Percentiles rank a stretch among this genome's conserved stretches.
phyloP scores from a whole-genome alignment of 306 rosid species.

The Medicago arabica region DNA sequence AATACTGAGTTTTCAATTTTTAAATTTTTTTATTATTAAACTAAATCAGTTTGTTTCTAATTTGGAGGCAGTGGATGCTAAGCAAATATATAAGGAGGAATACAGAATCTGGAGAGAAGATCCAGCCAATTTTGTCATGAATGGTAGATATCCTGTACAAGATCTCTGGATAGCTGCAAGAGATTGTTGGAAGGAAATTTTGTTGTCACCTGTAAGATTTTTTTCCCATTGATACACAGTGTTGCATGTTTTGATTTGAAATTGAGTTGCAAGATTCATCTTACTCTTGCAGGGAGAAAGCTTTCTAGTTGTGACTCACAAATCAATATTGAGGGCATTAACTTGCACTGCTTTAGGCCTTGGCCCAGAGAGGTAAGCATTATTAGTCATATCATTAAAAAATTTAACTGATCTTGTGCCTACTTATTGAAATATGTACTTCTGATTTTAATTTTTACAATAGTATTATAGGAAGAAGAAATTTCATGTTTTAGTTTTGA shows the following conservation, averaged over 20 bases:
- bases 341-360: slow-evolving; percentile 80
- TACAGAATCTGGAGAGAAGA: slow-evolving; percentile 77
- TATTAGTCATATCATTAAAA: slow-evolving; percentile 8
- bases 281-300: slow-evolving; percentile 64
- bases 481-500: too few species aligned
- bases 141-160: slow-evolving; percentile 66
- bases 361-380: slow-evolving; percentile 66
- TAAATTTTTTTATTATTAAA: slow-evolving; percentile 32
- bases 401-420: background rate
- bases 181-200: slow-evolving; percentile 79
- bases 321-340: slow-evolving; percentile 79
- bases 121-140: slow-evolving; percentile 68
- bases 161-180: slow-evolving; percentile 69
- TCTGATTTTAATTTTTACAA: background rate
- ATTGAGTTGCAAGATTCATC: slow-evolving; percentile 20
- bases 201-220: slow-evolving; percentile 68
- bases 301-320: slow-evolving; percentile 76
- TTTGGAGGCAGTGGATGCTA: slow-evolving; percentile 69
- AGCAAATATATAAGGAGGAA: slow-evolving; percentile 56
- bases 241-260: slow-evolving; percentile 27
- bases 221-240: background rate
- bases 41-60: slow-evolving; percentile 63
- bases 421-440: slow-evolving; percentile 22
- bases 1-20: too few species aligned
- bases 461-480: too few species aligned